phyloP scores from a whole-genome alignment of 257 asterid genomes.

The Agastache rugosa region DNA sequence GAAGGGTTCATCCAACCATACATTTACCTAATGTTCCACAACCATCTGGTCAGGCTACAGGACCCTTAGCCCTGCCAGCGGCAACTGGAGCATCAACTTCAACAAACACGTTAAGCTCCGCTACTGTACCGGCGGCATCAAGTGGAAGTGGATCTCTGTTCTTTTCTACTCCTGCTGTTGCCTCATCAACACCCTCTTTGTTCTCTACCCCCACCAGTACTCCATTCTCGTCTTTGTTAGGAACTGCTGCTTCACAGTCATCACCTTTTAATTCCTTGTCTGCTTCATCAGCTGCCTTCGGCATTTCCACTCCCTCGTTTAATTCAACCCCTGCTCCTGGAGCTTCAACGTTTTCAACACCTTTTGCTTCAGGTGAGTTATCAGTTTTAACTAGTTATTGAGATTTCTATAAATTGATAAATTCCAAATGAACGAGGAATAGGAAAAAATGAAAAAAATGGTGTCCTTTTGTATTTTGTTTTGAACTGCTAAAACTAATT shows the following conservation, averaged over 20 bases:
- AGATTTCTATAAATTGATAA: neutral
- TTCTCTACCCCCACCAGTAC: slow-evolving; percentile 75
- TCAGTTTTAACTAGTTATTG: slow-evolving; percentile 12
- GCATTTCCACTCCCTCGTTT: slow-evolving; percentile 59
- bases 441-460: neutral
- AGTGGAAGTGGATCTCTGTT: slow-evolving; percentile 70
- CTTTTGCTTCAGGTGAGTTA: slow-evolving; percentile 76
- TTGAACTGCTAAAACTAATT: slow-evolving; percentile 15
- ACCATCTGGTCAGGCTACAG: slow-evolving; percentile 59
- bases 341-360: slow-evolving; percentile 61
- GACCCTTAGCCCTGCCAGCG: slow-evolving; percentile 55
- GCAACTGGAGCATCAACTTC: slow-evolving; percentile 62
- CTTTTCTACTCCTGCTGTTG: slow-evolving; percentile 70
- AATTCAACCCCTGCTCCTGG: slow-evolving; percentile 76
- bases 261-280: slow-evolving; percentile 66
- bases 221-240: slow-evolving; percentile 62
- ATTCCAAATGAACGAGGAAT: neutral
- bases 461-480: neutral
- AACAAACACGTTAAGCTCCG: slow-evolving; percentile 42
- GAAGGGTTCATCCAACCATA: slow-evolving; percentile 90
- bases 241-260: slow-evolving; percentile 69
- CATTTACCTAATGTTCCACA: slow-evolving; percentile 79
- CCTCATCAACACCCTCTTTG: slow-evolving; percentile 63
- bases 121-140: slow-evolving; percentile 61
- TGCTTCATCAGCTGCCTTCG: slow-evolving; percentile 60